Conservation (phyloP, 2,329 filamentous ascomycete genomes). For the Pleurostoma richardsiae region DNA sequence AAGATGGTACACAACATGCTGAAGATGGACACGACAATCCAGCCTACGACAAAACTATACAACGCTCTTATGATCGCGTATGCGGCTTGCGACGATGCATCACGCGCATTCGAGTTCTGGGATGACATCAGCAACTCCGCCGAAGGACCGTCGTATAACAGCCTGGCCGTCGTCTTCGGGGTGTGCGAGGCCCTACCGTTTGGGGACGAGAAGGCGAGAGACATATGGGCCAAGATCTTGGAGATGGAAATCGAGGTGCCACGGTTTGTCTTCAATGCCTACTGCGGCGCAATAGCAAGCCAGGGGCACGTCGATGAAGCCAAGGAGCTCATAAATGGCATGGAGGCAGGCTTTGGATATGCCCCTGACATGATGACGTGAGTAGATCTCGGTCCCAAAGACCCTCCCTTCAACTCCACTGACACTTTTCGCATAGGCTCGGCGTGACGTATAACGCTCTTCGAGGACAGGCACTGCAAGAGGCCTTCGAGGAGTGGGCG, state of each 20-base stretch:
- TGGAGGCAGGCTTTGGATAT: conserved; percentile 61
- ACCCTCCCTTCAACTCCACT: conserved; percentile 7
- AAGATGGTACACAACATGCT: conserved; percentile 85
- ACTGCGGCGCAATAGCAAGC: conserved; percentile 69
- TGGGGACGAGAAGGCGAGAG: conserved; percentile 55
- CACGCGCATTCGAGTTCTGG: conserved; percentile 74
- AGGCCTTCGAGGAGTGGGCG: conserved; percentile 70
- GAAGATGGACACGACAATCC: conserved; percentile 81
- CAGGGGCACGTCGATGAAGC: conserved; percentile 67
- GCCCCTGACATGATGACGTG: conserved; percentile 67
- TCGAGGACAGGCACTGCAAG: conserved; percentile 59
- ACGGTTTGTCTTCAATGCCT: conserved; percentile 67
- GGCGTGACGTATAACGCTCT: conserved; percentile 73
- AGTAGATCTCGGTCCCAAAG: conserved; percentile 31
- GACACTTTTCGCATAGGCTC: conserved; percentile 42
- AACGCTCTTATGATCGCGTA: conserved; percentile 89
- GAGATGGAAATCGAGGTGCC: conserved; percentile 77
- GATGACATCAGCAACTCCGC: conserved; percentile 71
- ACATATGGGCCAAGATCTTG: conserved; percentile 67
- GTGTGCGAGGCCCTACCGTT: conserved; percentile 62
- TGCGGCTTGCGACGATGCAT: conserved; percentile 59
- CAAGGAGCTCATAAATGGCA: conserved; percentile 59
- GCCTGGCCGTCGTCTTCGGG: conserved; percentile 75
- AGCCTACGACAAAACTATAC: conserved; percentile 68
- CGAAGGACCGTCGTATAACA: conserved; percentile 83